These are phyloP conservation scores for Phytophthora pluvialis DNA, from an alignment of 352 stramenopile species.

Conservation along the genomic window DNA sequence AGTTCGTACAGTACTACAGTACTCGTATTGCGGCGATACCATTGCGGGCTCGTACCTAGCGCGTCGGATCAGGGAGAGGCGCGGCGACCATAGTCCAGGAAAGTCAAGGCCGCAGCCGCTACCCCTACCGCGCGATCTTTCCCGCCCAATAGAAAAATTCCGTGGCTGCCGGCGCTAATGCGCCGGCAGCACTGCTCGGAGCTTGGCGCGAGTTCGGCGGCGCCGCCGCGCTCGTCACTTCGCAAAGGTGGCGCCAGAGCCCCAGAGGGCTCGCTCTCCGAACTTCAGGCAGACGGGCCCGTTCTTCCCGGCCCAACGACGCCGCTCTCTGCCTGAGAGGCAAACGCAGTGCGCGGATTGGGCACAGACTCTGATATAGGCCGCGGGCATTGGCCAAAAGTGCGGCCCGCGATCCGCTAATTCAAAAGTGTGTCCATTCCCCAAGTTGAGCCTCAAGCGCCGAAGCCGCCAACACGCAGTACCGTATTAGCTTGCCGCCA, in stretches of 20 bases:
- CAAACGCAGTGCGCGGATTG: conserved; percentile 18
- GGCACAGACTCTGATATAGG: conserved; percentile 9
- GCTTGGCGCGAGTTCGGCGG: neutral
- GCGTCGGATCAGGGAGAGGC: conserved; percentile 14
- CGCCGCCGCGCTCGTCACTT: conserved; percentile 24
- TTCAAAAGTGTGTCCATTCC: conserved; percentile 48
- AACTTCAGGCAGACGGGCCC: conserved; percentile 37
- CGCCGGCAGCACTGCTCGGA: neutral
- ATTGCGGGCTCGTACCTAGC: conserved; percentile 22
- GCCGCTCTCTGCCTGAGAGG: conserved; percentile 19
- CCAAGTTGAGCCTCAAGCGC: conserved; percentile 42
- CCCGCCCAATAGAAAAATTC: conserved; percentile 37
- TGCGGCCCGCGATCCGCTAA: conserved; percentile 17
- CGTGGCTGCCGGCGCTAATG: conserved; percentile 7
- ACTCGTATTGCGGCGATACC: no score
- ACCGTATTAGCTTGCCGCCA: neutral
- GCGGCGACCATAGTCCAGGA: conserved; percentile 13
- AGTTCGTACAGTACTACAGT: no score
- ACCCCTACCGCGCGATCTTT: conserved; percentile 26
- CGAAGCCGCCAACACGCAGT: neutral
- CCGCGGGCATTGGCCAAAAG: conserved; percentile 24
- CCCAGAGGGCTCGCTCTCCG: conserved; percentile 4
- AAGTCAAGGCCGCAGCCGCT: conserved; percentile 11
- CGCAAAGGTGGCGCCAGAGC: conserved; percentile 31
- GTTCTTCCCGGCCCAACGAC: conserved; percentile 16